Base-by-base conservation (phyloP, 345 rosid genomes). In the Melaleuca alternifolia region DNA sequence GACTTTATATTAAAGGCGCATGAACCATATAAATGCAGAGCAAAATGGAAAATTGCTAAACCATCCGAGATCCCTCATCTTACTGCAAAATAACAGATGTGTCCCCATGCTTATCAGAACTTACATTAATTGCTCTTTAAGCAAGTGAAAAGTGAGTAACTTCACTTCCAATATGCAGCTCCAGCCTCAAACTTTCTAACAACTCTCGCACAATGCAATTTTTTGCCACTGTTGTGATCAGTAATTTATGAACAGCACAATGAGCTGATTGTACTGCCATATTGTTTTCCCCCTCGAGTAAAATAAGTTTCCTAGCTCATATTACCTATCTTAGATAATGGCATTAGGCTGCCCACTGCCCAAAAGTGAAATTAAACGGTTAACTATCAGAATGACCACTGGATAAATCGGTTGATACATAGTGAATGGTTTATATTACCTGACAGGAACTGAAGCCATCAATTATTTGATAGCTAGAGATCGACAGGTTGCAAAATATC, bases 371-470 rank as follows among this genome's bases (percentile, higher is more conserved):
- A 56, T 84, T 41, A 46, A 41, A 84, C 46, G 86, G 37, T 54
- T 8, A 44, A 76, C 15, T 76, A 46, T 15, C 57, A 41, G 53
- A n/a, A 85, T 76, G 77, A 65, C 59, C 76, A 50, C 33, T 11
- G 65, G 65, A 24, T 30, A 48, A 9, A 16, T 52, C 71, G 51
- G 2, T 75, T 4, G 44, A 23, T 23, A 56, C 54, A 30, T 28
- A 51, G 28, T 24, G 75, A 13, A 37, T 26, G 53, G 52, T 77
- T 46, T 84, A 41, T 82, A 65, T 87, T 91, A 97, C 99, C 94
- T 84, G 91, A 88, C 95, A 94, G 88, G 93, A 86, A 87, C 41
- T 88, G 86, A 93, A 94, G 52, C 92, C 96, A 89, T 97, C 96
- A 77, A 90, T 76, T 83, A 94, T 92, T 91, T 86, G 94, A 88